Evolutionary conservation across 257 asterid genomes (phyloP).

Genomic region (Fraxinus quadrangulata): DNA sequence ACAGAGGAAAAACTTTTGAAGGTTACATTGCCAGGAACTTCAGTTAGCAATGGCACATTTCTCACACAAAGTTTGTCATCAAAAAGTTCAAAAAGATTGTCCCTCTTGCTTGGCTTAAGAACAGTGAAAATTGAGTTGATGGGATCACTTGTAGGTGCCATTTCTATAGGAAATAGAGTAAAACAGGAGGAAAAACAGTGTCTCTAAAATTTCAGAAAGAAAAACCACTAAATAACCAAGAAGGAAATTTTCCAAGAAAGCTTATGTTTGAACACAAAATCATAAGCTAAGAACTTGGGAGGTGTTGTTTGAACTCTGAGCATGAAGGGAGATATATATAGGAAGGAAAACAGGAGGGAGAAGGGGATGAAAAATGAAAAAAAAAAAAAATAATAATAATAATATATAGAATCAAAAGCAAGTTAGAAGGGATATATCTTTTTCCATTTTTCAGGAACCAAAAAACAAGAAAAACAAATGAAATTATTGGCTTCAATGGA

Average conservation of each 20-base stretch:
- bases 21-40: slow-evolving; percentile 36
- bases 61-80: slow-evolving; percentile 24
- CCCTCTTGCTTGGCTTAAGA: slow-evolving; percentile 18
- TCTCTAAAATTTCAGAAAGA: not conserved
- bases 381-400: not conserved
- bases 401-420: not conserved
- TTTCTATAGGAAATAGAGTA: slow-evolving; percentile 1
- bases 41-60: slow-evolving; percentile 28
- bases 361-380: not conserved
- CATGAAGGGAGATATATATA: slow-evolving; percentile 3
- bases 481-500: not conserved
- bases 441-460: not conserved
- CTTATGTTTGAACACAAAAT: not conserved
- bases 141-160: slow-evolving; percentile 40
- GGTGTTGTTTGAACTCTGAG: not conserved
- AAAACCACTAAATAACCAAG: not conserved
- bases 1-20: slow-evolving; percentile 22
- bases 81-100: slow-evolving; percentile 22
- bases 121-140: slow-evolving; percentile 13
- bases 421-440: not conserved
- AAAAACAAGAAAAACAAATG: not conserved
- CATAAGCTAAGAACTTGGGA: not conserved
- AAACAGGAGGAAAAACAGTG: not conserved
- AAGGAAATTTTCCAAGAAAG: not conserved
- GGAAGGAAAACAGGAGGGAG: not conserved